Conservation (phyloP, 805 yeast species). For the Yarrowia keelungensis region DNA sequence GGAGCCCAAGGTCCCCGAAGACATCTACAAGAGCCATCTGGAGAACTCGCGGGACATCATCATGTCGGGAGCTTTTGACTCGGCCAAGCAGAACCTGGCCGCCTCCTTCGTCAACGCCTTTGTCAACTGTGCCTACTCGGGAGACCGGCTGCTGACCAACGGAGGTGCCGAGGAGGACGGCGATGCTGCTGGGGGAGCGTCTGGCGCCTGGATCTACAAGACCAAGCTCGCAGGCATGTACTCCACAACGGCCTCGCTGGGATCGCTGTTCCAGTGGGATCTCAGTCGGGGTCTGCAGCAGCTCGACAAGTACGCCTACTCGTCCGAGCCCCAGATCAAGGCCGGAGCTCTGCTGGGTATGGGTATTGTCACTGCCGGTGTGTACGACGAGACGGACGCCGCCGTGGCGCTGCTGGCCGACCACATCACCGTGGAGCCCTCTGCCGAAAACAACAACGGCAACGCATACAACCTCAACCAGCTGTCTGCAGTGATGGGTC, state of each 20-base stretch:
- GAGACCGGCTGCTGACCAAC: conserved; percentile 73
- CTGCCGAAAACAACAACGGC: conserved; percentile 50
- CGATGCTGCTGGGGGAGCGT: conserved; percentile 55
- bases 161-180: conserved; percentile 59
- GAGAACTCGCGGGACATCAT: conserved; percentile 71
- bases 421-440: conserved; percentile 69
- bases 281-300: conserved; percentile 85
- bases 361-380: conserved; percentile 90
- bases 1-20: conserved; percentile 94
- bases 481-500: conserved; percentile 84
- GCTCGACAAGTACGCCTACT: conserved; percentile 85
- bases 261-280: conserved; percentile 92
- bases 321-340: conserved; percentile 83
- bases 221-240: conserved; percentile 92
- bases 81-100: conserved; percentile 94
- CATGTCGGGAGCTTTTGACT: conserved; percentile 65
- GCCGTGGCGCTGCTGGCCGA: conserved; percentile 84
- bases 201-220: conserved; percentile 83
- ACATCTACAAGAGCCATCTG: conserved; percentile 87
- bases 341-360: conserved; percentile 97
- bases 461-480: conserved; percentile 49
- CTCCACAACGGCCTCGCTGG: conserved; percentile 90
- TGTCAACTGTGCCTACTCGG: conserved; percentile 88
- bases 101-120: conserved; percentile 93
- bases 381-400: conserved; percentile 95